Conservation (phyloP, 768 basidiomycete species). For the Suillus lakei region DNA sequence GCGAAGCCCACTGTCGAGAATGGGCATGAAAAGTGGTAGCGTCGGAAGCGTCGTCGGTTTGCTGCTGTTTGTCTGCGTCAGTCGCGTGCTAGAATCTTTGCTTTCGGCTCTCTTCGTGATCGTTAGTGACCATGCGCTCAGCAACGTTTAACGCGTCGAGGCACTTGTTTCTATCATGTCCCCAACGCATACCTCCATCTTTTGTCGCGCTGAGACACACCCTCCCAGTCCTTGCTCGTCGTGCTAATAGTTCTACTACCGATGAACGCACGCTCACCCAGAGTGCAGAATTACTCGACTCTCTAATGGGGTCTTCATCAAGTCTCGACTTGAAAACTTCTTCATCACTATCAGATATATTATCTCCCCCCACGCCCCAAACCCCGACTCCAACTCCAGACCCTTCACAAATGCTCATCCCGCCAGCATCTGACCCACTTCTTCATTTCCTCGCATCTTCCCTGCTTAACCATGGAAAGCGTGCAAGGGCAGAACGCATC, state of each 20-base stretch:
- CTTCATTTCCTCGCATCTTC: constrained; percentile 67
- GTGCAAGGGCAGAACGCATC: constrained; percentile 59
- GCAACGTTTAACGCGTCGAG: not conserved
- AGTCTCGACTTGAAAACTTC: constrained; percentile 20
- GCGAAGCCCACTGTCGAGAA: constrained; percentile 2
- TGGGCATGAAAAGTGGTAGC: constrained; percentile 4
- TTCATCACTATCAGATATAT: not conserved
- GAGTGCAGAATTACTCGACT: constrained; percentile 26
- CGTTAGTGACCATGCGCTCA: not conserved
- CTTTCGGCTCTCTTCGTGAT: not conserved
- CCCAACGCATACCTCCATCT: not conserved
- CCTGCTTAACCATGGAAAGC: constrained; percentile 68
- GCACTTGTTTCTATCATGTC: not conserved
- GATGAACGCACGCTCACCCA: constrained; percentile 29
- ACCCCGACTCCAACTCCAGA: not conserved
- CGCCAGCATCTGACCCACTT: constrained; percentile 77
- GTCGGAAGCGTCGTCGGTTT: constrained; percentile 4
- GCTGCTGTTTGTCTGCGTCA: not conserved
- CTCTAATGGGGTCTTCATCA: constrained; percentile 27
- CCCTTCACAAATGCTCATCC: constrained; percentile 51
- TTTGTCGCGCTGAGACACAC: not conserved
- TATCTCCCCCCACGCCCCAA: not conserved
- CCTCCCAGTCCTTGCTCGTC: constrained; percentile 10
- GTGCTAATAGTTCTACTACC: constrained; percentile 21
- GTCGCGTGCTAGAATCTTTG: not conserved